These are phyloP conservation scores for Phytophthora fragariae DNA, from an alignment of 352 stramenopile genomes.

Conservation along the genomic window DNA sequence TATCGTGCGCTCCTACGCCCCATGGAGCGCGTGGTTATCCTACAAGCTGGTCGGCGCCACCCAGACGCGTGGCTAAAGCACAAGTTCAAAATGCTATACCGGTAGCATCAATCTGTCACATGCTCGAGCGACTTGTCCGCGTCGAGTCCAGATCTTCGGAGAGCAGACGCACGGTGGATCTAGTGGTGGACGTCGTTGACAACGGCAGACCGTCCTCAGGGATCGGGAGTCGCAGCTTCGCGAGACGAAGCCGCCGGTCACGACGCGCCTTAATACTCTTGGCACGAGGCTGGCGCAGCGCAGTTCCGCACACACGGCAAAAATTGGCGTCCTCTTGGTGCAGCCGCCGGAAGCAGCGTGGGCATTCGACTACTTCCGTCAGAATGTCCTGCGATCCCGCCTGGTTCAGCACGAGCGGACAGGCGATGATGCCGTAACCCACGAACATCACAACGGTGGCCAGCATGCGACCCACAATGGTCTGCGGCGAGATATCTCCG, in stretches of 20 bases:
- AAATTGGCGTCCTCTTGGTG: slow-evolving; percentile 88
- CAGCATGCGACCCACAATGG: slow-evolving; percentile 80
- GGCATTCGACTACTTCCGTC: slow-evolving; percentile 73
- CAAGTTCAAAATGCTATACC: slow-evolving; percentile 9
- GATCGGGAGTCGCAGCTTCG: slow-evolving; percentile 59
- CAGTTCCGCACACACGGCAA: slow-evolving; percentile 74
- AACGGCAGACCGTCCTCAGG: slow-evolving; percentile 42
- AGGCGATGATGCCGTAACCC: slow-evolving; percentile 88
- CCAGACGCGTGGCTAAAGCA: not conserved
- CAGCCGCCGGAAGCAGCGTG: slow-evolving; percentile 73
- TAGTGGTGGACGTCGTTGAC: slow-evolving; percentile 69
- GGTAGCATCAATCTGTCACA: slow-evolving; percentile 14
- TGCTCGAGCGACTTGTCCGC: slow-evolving; percentile 7
- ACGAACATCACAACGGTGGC: slow-evolving; percentile 89
- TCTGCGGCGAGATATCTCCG: slow-evolving; percentile 86
- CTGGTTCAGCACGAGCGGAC: slow-evolving; percentile 81
- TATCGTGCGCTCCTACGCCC: slow-evolving; percentile 9
- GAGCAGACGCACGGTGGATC: slow-evolving; percentile 62
- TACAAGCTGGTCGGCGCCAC: slow-evolving; percentile 20
- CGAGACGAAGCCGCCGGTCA: slow-evolving; percentile 60
- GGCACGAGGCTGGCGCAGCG: slow-evolving; percentile 59
- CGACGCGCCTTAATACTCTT: slow-evolving; percentile 72
- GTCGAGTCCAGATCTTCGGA: slow-evolving; percentile 30
- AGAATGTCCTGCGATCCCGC: slow-evolving; percentile 56
- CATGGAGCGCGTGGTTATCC: slow-evolving; percentile 22